phyloP scores from a whole-genome alignment of 1,284 basidiomycete genomes.

The Volvariella volvacea region DNA sequence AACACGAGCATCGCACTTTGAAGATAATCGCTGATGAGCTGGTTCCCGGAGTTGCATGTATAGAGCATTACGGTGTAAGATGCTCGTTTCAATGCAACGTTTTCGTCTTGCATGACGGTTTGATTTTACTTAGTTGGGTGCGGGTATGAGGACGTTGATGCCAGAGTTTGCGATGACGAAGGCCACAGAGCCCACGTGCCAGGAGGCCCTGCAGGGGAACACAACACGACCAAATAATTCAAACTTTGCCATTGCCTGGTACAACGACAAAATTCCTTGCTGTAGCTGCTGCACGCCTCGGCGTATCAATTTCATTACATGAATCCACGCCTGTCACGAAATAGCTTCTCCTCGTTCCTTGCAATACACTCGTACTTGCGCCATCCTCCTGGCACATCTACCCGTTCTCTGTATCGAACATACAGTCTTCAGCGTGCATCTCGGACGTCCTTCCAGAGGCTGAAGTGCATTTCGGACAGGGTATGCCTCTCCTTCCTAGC shows the following conservation, averaged over 20 bases:
- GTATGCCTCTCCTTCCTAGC: constrained; percentile 15
- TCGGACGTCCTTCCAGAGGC: constrained; percentile 8
- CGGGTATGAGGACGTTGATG: too few relatives aligned
- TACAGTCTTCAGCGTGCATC: constrained; percentile 25
- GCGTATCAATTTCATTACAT: constrained; percentile 10
- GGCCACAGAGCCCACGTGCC: too few relatives aligned
- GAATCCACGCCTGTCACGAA: constrained; percentile 40
- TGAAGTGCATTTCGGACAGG: constrained; percentile 24
- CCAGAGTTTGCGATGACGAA: too few relatives aligned
- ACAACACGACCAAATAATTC: constrained; percentile 23
- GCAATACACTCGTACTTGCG: constrained; percentile 49
- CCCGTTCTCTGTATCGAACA: constrained; percentile 31
- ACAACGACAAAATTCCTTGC: background rate
- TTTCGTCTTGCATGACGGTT: too few relatives aligned
- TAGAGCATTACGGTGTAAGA: too few relatives aligned
- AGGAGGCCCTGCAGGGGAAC: background rate
- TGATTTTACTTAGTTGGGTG: too few relatives aligned
- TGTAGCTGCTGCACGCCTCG: background rate
- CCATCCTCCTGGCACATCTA: constrained; percentile 20
- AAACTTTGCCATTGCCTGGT: constrained; percentile 14
- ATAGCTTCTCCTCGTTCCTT: constrained; percentile 48
- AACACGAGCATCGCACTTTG: constrained; percentile 4
- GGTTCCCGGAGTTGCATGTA: too few relatives aligned
- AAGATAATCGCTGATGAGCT: too few relatives aligned
- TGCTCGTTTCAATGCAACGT: too few relatives aligned